Conservation (phyloP, 2,329 filamentous ascomycete genomes). For the Aureobasidium sp. region DNA sequence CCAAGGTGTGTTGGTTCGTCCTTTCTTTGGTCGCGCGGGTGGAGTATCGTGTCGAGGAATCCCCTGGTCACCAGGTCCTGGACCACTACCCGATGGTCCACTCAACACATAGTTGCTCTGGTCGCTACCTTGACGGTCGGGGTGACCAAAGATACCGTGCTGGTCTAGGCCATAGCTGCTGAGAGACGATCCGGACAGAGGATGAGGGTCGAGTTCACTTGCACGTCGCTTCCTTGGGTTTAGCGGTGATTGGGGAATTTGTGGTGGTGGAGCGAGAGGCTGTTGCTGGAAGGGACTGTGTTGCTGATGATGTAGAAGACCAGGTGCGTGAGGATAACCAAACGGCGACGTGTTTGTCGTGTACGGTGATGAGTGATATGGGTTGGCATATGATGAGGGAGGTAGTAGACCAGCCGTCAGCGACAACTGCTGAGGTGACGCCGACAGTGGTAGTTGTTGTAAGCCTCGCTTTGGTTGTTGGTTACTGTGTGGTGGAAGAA, state of each 20-base stretch:
- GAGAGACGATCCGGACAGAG: slow-evolving; percentile 22
- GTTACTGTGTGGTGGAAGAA: background rate
- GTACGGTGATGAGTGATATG: slow-evolving; percentile 26
- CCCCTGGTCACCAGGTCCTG: background rate
- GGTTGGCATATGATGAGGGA: slow-evolving; percentile 11
- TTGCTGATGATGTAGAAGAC: slow-evolving; percentile 15
- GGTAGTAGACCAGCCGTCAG: background rate
- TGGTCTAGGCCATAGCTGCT: slow-evolving; percentile 21
- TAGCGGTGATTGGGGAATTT: slow-evolving; percentile 25
- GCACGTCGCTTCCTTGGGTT: slow-evolving; percentile 29
- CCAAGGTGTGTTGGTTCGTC: slow-evolving; percentile 97
- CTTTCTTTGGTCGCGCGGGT: slow-evolving; percentile 59
- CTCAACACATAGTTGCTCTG: slow-evolving; percentile 8
- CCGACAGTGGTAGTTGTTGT: slow-evolving; percentile 7
- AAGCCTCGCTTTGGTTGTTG: slow-evolving; percentile 9
- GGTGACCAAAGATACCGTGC: slow-evolving; percentile 17
- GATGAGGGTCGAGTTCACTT: slow-evolving; percentile 24
- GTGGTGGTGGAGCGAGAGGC: slow-evolving; percentile 30
- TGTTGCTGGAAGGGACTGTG: slow-evolving; percentile 33
- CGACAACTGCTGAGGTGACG: slow-evolving; percentile 8
- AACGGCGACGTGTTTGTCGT: slow-evolving; percentile 27
- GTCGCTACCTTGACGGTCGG: slow-evolving; percentile 7
- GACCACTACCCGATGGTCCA: background rate
- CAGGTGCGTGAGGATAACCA: slow-evolving; percentile 16
- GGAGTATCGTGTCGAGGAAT: slow-evolving; percentile 6